Conservation (phyloP, 345 rosid species). For the Citropsis articulata region DNA sequence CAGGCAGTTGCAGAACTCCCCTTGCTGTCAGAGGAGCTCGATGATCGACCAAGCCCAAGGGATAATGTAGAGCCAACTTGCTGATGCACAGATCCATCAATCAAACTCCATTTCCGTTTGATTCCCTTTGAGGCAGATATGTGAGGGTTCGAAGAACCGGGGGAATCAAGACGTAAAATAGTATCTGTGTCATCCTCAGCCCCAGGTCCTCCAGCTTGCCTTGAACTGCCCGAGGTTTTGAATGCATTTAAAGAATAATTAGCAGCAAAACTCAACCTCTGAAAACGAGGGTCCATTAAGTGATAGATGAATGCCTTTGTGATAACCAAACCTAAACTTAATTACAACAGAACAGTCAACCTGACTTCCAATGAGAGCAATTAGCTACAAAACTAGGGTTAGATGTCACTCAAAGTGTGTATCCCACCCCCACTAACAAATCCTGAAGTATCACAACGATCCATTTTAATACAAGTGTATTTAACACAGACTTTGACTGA, state of each 20-base stretch:
- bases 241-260: conserved; percentile 50
- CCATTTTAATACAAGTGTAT: conserved; percentile 43
- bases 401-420: conserved; percentile 37
- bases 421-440: conserved; percentile 91
- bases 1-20: conserved; percentile 80
- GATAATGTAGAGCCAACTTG: conserved; percentile 62
- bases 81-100: conserved; percentile 38
- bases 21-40: conserved; percentile 92
- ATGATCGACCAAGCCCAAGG: conserved; percentile 64
- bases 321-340: conserved; percentile 45
- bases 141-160: conserved; percentile 42
- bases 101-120: conserved; percentile 72
- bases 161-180: conserved; percentile 70
- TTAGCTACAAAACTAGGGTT: conserved; percentile 56
- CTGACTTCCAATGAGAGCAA: conserved; percentile 52
- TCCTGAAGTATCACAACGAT: conserved; percentile 88
- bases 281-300: conserved; percentile 61
- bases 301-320: conserved; percentile 25
- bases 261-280: conserved; percentile 43
- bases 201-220: conserved; percentile 39
- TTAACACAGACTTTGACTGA: conserved; percentile 29
- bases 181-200: conserved; percentile 48
- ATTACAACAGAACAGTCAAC: conserved; percentile 36
- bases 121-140: conserved; percentile 45
- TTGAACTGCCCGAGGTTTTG: conserved; percentile 47